These are phyloP conservation scores for Amanita jacksonii DNA, from an alignment of 768 basidiomycete genomes.

Conservation along the genomic window DNA sequence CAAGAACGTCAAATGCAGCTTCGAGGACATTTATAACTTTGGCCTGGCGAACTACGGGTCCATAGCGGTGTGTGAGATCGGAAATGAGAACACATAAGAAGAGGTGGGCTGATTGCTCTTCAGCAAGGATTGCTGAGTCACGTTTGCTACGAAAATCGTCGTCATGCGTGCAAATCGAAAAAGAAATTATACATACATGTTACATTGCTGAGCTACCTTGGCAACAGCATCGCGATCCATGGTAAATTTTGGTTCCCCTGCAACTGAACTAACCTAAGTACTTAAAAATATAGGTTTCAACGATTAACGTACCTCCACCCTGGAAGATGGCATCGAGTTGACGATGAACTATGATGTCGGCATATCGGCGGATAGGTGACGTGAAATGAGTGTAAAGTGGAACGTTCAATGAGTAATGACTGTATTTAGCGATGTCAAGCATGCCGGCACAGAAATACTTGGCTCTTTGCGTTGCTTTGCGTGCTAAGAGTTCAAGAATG, in stretches of 20 bases:
- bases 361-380: slow-evolving; percentile 87
- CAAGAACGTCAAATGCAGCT: slow-evolving; percentile 92
- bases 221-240: slow-evolving; percentile 99
- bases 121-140: slow-evolving; percentile 85
- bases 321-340: slow-evolving; percentile 87
- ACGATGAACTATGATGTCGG: slow-evolving; percentile 92
- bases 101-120: slow-evolving; percentile 93
- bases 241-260: slow-evolving; percentile 79
- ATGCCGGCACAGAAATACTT: slow-evolving; percentile 99
- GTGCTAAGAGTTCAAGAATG: slow-evolving; percentile 75
- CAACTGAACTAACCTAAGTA: slow-evolving; percentile 7
- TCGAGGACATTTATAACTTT: slow-evolving; percentile 94
- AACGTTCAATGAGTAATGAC: slow-evolving; percentile 82
- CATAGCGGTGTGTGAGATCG: slow-evolving; percentile 89
- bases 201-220: slow-evolving; percentile 96
- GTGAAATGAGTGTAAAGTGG: slow-evolving; percentile 94
- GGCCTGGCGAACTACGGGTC: slow-evolving; percentile 93
- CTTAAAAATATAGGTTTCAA: neutral
- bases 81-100: slow-evolving; percentile 92
- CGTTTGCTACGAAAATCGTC: too few relatives aligned
- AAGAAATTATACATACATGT: slow-evolving; percentile 53
- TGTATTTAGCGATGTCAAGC: slow-evolving; percentile 97
- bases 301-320: slow-evolving; percentile 42
- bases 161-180: neutral
- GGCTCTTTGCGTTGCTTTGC: slow-evolving; percentile 89